These are phyloP conservation scores for Bipolaris zeicola DNA, from an alignment of 2,329 filamentous ascomycete species.

Conservation along the genomic window DNA sequence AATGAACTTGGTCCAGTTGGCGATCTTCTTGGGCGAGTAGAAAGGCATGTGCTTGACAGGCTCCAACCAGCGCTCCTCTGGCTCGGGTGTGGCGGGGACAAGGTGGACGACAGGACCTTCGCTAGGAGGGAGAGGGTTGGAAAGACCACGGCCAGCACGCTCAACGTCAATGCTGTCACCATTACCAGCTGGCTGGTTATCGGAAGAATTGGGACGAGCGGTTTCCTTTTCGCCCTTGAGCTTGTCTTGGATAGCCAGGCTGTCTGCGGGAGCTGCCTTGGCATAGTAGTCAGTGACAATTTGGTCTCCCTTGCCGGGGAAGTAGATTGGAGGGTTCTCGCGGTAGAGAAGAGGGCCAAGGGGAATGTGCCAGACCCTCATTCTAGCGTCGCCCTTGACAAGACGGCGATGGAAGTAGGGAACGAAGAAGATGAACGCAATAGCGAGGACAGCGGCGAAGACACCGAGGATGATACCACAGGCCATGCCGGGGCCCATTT, in stretches of 20 bases:
- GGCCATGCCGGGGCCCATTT: conserved; percentile 38
- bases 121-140: conserved; percentile 5
- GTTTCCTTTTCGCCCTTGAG: conserved; percentile 16
- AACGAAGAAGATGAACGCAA: conserved; percentile 38
- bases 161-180: conserved; percentile 10
- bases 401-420: conserved; percentile 38
- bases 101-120: conserved; percentile 9
- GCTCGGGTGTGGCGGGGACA: conserved; percentile 29
- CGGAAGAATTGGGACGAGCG: conserved; percentile 2
- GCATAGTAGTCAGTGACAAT: conserved; percentile 52
- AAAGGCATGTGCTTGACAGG: conserved; percentile 44
- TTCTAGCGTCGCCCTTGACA: conserved; percentile 31
- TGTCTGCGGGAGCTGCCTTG: conserved; percentile 26
- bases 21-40: conserved; percentile 37
- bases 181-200: conserved; percentile 4
- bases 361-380: conserved; percentile 34
- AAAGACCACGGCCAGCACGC: conserved; percentile 9
- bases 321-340: conserved; percentile 51
- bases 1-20: conserved; percentile 51
- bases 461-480: conserved; percentile 37
- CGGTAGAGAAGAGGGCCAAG: conserved; percentile 50
- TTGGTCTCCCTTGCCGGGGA: conserved; percentile 46
- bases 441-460: conserved; percentile 29
- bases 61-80: conserved; percentile 40
- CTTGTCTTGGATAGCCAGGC: neutral